Evolutionary conservation across 2,329 filamentous ascomycete genomes (phyloP), one percentile per base, ranked within the genome.

Genomic region (Sclerotinia spermophila): DNA sequence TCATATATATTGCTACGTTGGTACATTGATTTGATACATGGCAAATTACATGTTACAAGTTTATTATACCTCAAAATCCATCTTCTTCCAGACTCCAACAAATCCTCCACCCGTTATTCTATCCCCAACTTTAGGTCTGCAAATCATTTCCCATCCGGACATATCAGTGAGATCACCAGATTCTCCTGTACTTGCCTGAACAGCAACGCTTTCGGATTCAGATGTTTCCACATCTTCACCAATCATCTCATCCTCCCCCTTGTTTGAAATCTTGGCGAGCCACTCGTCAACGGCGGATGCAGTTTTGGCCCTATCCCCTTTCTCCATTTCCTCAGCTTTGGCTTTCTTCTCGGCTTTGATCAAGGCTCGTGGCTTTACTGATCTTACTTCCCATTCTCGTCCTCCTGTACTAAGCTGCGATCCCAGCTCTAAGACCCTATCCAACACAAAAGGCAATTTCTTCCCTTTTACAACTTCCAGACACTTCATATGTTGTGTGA

Each of bases 401-500:
- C 89, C 87, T 8, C 84, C 84, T 13, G 80, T 81, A 6, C 80
- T 79, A 40, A 81, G 78, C 45, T 83, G 85, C n/a, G 83, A 81
- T 5, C 83, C 83, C 73, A 91, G 81, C 78, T 92, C 89, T 24
- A 91, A 76, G 0, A 89, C 86, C 59, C 83, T 84, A 53, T 91
- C 88, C 13, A 89, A 80, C 38, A 84, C 79, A 33, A 86, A 68
- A 24, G 87, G 87, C 68, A 92, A 81, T 3, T 79, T 80, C 19
- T 86, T 81, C 40, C 84, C 80, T 71, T 84, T 85, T 44, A 89
- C 85, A 53, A 82, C 79, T 60, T 85, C 81, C 40, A 90, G 82
- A 71, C 90, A 91, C 7, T 89, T 85, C 55, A 85, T 88, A 69
- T 95, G 90, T 79, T 95, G 92, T 15, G 92, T 94, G 71, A 96